Percentiles rank a stretch among this genome's conserved stretches.
Evolutionary conservation across 1,284 basidiomycete genomes (phyloP).

Genomic region (Cryptococcus sp.): DNA sequence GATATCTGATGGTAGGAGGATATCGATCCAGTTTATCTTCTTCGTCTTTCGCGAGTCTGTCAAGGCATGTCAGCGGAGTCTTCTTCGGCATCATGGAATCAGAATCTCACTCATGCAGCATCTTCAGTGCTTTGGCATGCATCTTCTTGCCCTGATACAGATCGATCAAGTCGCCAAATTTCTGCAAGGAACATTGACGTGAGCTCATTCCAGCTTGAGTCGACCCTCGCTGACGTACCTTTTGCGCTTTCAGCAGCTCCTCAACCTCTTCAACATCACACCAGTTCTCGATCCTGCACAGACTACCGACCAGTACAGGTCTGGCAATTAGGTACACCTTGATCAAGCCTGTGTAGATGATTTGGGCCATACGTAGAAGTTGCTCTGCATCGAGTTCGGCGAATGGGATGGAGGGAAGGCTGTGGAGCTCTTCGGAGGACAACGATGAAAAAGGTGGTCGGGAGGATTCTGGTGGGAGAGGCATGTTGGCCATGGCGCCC

Average conservation of each 20-base stretch:
- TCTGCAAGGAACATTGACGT: constrained; percentile 57
- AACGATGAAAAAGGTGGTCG: constrained; percentile 43
- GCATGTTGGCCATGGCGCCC: constrained; percentile 71
- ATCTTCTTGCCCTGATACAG: constrained; percentile 93
- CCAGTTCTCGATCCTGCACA: constrained; percentile 94
- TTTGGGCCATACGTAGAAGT: constrained; percentile 81
- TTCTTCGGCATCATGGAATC: neutral
- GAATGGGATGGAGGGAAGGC: constrained; percentile 71
- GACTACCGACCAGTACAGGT: constrained; percentile 77
- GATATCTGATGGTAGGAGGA: constrained; percentile 79
- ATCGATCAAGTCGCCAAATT: constrained; percentile 86
- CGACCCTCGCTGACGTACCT: constrained; percentile 58
- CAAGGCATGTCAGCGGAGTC: constrained; percentile 3
- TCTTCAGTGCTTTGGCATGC: constrained; percentile 82
- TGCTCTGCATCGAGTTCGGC: constrained; percentile 72
- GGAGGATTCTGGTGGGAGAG: constrained; percentile 58
- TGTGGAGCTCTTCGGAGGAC: constrained; percentile 65
- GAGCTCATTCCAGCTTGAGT: constrained; percentile 10
- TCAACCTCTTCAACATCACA: constrained; percentile 96
- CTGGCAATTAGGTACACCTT: constrained; percentile 85
- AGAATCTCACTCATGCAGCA: constrained; percentile 71
- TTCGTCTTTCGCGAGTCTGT: constrained; percentile 76
- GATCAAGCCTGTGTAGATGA: constrained; percentile 94
- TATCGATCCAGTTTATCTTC: constrained; percentile 76
- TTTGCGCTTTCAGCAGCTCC: constrained; percentile 74